Conservation (phyloP, 2,329 filamentous ascomycete genomes). For the Helminthosporium solani region DNA sequence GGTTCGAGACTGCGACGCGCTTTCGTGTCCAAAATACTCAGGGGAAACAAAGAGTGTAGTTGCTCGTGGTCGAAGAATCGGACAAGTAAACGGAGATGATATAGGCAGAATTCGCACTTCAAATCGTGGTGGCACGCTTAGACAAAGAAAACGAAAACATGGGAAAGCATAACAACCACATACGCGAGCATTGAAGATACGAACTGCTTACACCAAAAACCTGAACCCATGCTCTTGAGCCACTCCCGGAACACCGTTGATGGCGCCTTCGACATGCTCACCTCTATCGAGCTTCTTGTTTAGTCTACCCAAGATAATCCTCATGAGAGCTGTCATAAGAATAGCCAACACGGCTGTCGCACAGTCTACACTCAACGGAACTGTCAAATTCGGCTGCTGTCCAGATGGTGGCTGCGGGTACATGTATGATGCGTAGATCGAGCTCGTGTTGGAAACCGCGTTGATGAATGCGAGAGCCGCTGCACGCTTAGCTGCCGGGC, state of each 20-base stretch:
- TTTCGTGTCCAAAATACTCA: not conserved
- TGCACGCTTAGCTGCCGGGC: constrained; percentile 73
- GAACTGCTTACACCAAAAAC: constrained; percentile 56
- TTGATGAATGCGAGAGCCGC: constrained; percentile 76
- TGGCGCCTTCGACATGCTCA: constrained; percentile 54
- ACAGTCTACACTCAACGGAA: constrained; percentile 69
- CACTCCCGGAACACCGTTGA: constrained; percentile 58
- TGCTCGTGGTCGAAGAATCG: too few species aligned
- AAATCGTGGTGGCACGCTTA: too few species aligned
- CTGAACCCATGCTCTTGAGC: constrained; percentile 64
- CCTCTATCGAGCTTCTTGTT: constrained; percentile 71
- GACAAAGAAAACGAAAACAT: too few species aligned
- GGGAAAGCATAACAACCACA: too few species aligned
- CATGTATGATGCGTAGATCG: constrained; percentile 70
- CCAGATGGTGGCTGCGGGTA: constrained; percentile 54
- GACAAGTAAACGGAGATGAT: too few species aligned
- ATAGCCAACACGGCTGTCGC: constrained; percentile 65
- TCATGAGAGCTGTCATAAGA: constrained; percentile 60
- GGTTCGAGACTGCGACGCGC: not conserved
- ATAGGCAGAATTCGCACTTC: too few species aligned
- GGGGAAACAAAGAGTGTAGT: too few species aligned
- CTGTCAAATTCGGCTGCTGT: constrained; percentile 42
- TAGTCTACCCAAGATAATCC: constrained; percentile 62
- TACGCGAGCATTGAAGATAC: not conserved
- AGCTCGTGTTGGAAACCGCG: constrained; percentile 66